Evolutionary conservation across 371 early-diverging fungal species (phyloP).

Genomic region (Lichtheimia corymbifera): DNA sequence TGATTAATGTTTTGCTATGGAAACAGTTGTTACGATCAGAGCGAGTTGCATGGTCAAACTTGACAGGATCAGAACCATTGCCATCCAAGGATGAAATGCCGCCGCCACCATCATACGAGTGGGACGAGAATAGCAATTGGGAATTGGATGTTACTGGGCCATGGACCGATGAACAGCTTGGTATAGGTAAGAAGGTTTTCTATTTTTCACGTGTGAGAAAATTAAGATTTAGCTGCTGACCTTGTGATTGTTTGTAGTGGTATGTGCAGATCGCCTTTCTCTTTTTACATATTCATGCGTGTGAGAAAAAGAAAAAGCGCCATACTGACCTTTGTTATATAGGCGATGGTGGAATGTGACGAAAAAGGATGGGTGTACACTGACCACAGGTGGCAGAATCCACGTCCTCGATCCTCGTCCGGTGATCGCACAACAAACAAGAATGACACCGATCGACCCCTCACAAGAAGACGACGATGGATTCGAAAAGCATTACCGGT

Average conservation of each 20-base stretch:
- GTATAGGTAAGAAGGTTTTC: constrained; percentile 22
- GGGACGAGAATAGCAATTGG: constrained; percentile 24
- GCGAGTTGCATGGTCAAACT: constrained; percentile 29
- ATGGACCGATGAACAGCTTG: constrained; percentile 30
- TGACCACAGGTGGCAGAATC: constrained; percentile 34
- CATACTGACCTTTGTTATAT: not conserved
- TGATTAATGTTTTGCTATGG: not conserved
- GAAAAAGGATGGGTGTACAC: constrained; percentile 40
- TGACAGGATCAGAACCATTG: constrained; percentile 26
- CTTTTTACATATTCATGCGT: not conserved
- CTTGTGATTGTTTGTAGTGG: constrained; percentile 17
- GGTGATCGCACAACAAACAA: constrained; percentile 4
- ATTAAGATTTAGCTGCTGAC: not conserved
- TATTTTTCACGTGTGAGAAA: constrained; percentile 4
- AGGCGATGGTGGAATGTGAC: constrained; percentile 27
- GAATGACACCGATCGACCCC: constrained; percentile 11
- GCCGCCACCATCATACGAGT: constrained; percentile 17
- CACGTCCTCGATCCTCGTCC: constrained; percentile 9
- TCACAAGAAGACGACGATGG: constrained; percentile 30
- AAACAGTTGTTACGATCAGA: constrained; percentile 25
- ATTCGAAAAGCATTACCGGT: constrained; percentile 19
- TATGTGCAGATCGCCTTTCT: constrained; percentile 6
- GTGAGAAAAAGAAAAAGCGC: not conserved
- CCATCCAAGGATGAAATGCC: constrained; percentile 22
- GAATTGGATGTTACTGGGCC: constrained; percentile 28